phyloP scores from a whole-genome alignment of 768 basidiomycete species.

The Strobilomyces echinocephalus region DNA sequence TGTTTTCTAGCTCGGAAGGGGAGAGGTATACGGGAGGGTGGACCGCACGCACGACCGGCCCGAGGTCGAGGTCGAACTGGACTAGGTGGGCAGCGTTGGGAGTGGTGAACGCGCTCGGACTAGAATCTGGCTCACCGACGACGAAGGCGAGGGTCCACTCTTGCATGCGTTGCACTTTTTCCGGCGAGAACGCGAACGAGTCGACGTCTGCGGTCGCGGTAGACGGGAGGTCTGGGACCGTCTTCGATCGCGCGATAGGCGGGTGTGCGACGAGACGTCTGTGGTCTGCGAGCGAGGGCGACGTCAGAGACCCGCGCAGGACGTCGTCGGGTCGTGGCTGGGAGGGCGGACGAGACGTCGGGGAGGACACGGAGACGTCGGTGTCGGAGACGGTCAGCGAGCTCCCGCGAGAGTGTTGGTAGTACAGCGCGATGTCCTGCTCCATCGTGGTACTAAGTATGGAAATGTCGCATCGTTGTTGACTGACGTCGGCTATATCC shows the following conservation, averaged over 20 bases:
- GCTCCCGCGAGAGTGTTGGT: conserved; percentile 20
- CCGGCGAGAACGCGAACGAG: conserved; percentile 43
- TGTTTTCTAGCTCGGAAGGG: conserved; percentile 71
- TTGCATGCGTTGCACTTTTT: conserved; percentile 46
- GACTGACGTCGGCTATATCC: too few relatives aligned
- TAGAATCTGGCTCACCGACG: conserved; percentile 45
- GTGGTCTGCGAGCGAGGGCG: conserved; percentile 30
- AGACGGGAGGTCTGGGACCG: conserved; percentile 40
- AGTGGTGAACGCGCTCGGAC: too few relatives aligned
- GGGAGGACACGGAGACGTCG: conserved; percentile 16
- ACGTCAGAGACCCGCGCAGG: conserved; percentile 21
- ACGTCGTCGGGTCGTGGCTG: conserved; percentile 7
- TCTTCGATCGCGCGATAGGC: conserved; percentile 41
- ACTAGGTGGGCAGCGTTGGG: conserved; percentile 38
- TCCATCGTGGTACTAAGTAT: conserved; percentile 25
- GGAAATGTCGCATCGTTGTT: too few relatives aligned
- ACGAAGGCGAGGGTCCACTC: conserved; percentile 67
- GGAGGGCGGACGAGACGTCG: conserved; percentile 17
- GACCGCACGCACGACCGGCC: conserved; percentile 69
- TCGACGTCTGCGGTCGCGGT: conserved; percentile 35
- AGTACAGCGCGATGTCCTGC: conserved; percentile 28
- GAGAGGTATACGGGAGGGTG: conserved; percentile 65
- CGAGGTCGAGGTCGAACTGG: conserved; percentile 85
- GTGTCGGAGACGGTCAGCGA: conserved; percentile 23
- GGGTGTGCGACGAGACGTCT: conserved; percentile 15